Conservation (phyloP, 768 basidiomycete species). For the Cyclocybe aegerita region DNA sequence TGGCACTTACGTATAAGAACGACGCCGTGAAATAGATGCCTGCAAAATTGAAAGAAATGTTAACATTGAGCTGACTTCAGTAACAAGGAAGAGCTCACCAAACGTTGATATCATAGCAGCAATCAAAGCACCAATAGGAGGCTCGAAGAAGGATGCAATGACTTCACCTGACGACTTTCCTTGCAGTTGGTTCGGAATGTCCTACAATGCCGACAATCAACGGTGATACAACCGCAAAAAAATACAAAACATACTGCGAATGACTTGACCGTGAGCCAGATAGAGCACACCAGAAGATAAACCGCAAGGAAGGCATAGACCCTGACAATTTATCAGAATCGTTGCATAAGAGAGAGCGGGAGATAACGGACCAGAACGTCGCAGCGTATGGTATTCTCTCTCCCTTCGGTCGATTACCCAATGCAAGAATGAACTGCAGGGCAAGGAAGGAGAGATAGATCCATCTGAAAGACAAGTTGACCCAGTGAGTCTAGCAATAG, state of each 20-base stretch:
- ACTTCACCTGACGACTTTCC: slow-evolving; percentile 49
- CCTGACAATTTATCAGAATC: slow-evolving; percentile 34
- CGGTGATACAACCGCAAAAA: neutral
- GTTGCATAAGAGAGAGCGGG: neutral
- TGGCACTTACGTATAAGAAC: slow-evolving; percentile 72
- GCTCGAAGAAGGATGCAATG: slow-evolving; percentile 62
- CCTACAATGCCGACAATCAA: slow-evolving; percentile 29
- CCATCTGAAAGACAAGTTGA: slow-evolving; percentile 83
- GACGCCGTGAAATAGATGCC: slow-evolving; percentile 84
- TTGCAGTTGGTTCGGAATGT: slow-evolving; percentile 51
- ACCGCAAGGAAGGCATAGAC: slow-evolving; percentile 82
- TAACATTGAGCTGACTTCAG: neutral
- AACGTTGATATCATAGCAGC: slow-evolving; percentile 89
- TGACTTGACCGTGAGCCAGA: slow-evolving; percentile 78
- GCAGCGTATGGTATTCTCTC: slow-evolving; percentile 71
- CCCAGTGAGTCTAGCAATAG: slow-evolving; percentile 74
- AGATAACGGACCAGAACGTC: slow-evolving; percentile 63
- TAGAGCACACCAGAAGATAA: slow-evolving; percentile 86
- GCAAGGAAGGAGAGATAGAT: slow-evolving; percentile 83
- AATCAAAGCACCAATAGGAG: slow-evolving; percentile 77
- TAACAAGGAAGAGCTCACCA: slow-evolving; percentile 40
- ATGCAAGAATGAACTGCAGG: slow-evolving; percentile 63
- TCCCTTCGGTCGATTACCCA: slow-evolving; percentile 86
- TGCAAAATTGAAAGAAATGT: slow-evolving; percentile 16
- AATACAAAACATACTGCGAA: slow-evolving; percentile 55